Percentiles rank a stretch among this genome's conserved stretches.
Evolutionary conservation across 345 rosid species (phyloP).

Genomic region (Geranium brycei): DNA sequence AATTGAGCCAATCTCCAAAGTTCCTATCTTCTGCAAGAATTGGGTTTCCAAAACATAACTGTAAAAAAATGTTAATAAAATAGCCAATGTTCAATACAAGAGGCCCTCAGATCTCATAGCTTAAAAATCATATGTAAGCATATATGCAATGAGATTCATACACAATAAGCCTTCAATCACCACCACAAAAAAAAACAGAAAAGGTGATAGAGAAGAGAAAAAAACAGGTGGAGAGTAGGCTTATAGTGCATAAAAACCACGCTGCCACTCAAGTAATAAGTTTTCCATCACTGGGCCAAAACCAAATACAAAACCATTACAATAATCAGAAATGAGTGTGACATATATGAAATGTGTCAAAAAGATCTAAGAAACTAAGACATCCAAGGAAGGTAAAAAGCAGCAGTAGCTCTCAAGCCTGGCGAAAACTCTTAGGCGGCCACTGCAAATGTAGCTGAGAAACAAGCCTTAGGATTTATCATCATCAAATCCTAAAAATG

Average conservation of each 20-base stretch:
- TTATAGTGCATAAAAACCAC: neutral
- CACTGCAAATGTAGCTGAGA: conserved; percentile 63
- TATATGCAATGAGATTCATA: neutral
- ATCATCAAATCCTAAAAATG: too few species aligned
- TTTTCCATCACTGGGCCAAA: neutral
- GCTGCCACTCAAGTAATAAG: neutral
- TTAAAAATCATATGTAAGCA: neutral
- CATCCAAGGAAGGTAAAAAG: conserved; percentile 57
- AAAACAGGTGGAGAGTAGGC: neutral
- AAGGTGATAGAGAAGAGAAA: too few species aligned
- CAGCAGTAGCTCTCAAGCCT: conserved; percentile 54
- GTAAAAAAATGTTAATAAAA: too few species aligned
- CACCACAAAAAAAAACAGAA: neutral
- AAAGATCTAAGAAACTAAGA: conserved; percentile 18
- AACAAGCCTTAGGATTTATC: conserved; percentile 45
- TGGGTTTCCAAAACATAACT: too few species aligned
- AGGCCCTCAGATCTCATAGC: neutral
- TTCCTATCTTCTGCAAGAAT: too few species aligned
- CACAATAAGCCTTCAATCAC: neutral
- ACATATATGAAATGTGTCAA: neutral
- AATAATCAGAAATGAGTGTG: neutral
- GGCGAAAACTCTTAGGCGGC: conserved; percentile 64
- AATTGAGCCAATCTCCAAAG: too few species aligned
- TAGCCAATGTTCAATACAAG: too few species aligned
- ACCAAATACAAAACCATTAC: too few species aligned